Conservation (phyloP, 1,139 yeast species). For the Tardiomyces depauwii region DNA sequence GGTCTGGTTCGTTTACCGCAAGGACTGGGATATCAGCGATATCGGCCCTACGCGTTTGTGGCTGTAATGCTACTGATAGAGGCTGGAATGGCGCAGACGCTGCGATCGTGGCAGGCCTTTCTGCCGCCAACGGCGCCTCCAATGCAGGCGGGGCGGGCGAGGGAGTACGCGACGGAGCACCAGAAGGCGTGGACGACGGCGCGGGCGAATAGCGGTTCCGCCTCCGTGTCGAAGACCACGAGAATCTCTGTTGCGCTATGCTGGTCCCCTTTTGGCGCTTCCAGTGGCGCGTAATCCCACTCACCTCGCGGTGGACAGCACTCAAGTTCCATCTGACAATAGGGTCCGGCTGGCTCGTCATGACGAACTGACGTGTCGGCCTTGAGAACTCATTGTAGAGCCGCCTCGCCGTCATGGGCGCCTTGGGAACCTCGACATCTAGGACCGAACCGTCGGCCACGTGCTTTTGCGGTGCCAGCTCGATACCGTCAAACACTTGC, state of each 20-base stretch:
- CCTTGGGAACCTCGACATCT: not conserved
- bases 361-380: constrained; percentile 20
- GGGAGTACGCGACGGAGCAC: not conserved
- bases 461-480: too few species aligned
- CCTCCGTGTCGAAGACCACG: not conserved
- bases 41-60: too few species aligned
- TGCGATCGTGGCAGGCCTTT: too few species aligned
- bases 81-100: too few species aligned
- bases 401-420: constrained; percentile 9
- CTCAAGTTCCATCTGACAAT: constrained; percentile 14
- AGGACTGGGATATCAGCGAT: too few species aligned
- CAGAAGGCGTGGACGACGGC: not conserved
- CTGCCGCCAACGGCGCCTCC: too few species aligned
- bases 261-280: constrained; percentile 3
- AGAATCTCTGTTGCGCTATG: not conserved
- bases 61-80: too few species aligned
- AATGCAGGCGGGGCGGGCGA: not conserved
- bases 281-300: constrained; percentile 11
- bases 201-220: not conserved
- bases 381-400: constrained; percentile 16
- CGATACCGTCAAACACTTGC: too few species aligned
- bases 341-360: constrained; percentile 14
- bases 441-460: not conserved
- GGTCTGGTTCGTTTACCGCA: too few species aligned
- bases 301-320: constrained; percentile 12